phyloP scores from a whole-genome alignment of 179 eudicot genomes.

The Heliamphora pulchella region DNA sequence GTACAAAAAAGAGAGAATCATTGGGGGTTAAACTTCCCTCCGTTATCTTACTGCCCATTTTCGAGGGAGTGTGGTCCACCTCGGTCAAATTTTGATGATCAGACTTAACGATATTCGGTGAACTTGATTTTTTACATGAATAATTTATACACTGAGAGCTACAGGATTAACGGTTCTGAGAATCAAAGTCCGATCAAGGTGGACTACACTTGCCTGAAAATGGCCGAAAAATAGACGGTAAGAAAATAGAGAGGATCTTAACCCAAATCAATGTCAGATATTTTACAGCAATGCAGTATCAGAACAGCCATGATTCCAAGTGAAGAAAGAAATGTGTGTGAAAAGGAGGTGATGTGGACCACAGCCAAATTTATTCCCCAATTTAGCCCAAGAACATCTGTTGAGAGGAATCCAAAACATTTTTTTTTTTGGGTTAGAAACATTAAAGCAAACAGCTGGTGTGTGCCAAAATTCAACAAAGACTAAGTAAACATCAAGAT shows the following conservation, averaged over 20 bases:
- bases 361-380: conserved; percentile 23
- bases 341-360: conserved; percentile 26
- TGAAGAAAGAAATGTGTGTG: conserved; percentile 25
- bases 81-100: too few species aligned
- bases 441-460: conserved; percentile 16
- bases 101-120: too few species aligned
- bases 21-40: too few species aligned
- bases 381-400: conserved; percentile 9
- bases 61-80: too few species aligned
- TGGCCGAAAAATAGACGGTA: too few species aligned
- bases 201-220: too few species aligned
- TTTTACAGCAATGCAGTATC: conserved; percentile 29
- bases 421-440: conserved; percentile 21
- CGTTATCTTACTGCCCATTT: too few species aligned
- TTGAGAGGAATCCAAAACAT: conserved; percentile 19
- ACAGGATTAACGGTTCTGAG: too few species aligned
- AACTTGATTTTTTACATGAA: too few species aligned
- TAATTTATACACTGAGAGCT: too few species aligned
- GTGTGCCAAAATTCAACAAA: neutral
- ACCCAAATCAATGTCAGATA: conserved; percentile 21
- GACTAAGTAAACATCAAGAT: conserved; percentile 6
- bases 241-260: too few species aligned
- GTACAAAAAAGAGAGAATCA: conserved; percentile 21
- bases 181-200: too few species aligned
- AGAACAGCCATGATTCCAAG: conserved; percentile 31